Evolutionary conservation across 2,329 filamentous ascomycete genomes (phyloP).

Genomic region (Didymella pomorum): DNA sequence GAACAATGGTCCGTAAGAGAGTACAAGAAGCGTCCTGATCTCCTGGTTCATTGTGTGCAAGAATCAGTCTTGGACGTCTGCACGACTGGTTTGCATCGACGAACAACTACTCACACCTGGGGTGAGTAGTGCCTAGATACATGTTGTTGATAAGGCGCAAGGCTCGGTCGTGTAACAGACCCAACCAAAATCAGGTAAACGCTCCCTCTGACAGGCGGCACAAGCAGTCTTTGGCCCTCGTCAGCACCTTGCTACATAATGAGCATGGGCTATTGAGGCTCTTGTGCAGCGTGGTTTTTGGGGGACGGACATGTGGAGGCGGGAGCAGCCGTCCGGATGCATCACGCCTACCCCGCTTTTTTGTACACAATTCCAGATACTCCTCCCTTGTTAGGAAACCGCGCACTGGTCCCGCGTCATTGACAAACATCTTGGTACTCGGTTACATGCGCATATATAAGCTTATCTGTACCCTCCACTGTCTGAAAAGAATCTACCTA

Average conservation of each 20-base stretch:
- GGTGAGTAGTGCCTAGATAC: too few relatives aligned
- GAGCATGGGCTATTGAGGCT: neutral
- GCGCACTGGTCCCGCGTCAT: slow-evolving; percentile 5
- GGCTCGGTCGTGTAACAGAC: neutral
- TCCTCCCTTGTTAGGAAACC: slow-evolving; percentile 10
- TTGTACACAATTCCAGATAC: slow-evolving; percentile 14
- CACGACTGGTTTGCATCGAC: too few relatives aligned
- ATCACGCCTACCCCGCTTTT: slow-evolving; percentile 13
- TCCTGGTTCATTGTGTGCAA: neutral
- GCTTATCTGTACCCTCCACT: neutral
- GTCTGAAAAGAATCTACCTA: neutral
- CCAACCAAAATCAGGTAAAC: neutral
- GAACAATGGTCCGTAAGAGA: neutral
- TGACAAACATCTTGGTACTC: slow-evolving; percentile 1
- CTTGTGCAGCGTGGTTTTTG: neutral
- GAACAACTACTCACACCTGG: too few relatives aligned
- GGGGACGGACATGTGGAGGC: slow-evolving; percentile 3
- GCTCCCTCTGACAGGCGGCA: neutral
- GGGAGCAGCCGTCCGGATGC: slow-evolving; percentile 15
- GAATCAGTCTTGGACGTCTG: neutral
- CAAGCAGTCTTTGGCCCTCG: too few relatives aligned
- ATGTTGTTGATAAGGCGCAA: neutral
- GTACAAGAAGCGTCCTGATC: neutral
- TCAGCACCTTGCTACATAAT: too few relatives aligned
- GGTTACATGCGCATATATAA: slow-evolving; percentile 8